A percentile compares a stretch with the other conserved stretches of the same genome.
Evolutionary conservation across 768 basidiomycete genomes (phyloP).

Genomic region (Russula dissimulans): DNA sequence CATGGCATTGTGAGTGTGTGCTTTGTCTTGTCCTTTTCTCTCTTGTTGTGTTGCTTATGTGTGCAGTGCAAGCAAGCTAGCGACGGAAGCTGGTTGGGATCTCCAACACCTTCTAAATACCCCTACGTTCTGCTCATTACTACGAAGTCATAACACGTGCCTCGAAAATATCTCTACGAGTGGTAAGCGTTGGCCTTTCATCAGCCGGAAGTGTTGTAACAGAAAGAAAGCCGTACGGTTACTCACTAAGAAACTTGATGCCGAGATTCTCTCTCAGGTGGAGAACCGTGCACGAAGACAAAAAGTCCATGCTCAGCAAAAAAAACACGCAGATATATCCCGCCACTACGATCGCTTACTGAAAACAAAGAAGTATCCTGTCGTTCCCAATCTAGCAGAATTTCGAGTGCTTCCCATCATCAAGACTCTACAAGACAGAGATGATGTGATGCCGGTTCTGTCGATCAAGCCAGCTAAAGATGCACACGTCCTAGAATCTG

Average conservation of each 20-base stretch:
- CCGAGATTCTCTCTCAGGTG: constrained; percentile 24
- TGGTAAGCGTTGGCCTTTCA: neutral
- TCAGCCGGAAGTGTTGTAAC: neutral
- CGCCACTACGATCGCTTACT: constrained; percentile 39
- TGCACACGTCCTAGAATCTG: neutral
- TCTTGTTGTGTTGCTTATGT: too few relatives aligned
- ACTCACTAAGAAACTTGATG: constrained; percentile 21
- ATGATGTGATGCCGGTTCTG: constrained; percentile 2
- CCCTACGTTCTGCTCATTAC: constrained; percentile 1
- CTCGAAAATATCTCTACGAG: constrained; percentile 1
- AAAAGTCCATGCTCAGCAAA: constrained; percentile 23
- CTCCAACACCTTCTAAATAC: constrained; percentile 7
- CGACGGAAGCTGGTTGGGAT: constrained; percentile 1
- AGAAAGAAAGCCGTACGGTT: constrained; percentile 27
- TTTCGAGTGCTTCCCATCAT: constrained; percentile 46
- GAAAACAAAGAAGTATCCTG: constrained; percentile 23
- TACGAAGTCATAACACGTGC: neutral
- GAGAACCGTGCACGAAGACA: constrained; percentile 25
- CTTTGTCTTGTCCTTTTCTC: neutral
- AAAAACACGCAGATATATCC: constrained; percentile 30
- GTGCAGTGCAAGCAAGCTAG: neutral
- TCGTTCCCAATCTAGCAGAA: constrained; percentile 38
- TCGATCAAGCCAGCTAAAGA: neutral
- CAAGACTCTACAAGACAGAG: constrained; percentile 25
- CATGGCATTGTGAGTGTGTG: neutral